These are phyloP conservation scores for Zygosaccharomyces bailii DNA, from an alignment of 805 yeast genomes.

Conservation along the genomic window DNA sequence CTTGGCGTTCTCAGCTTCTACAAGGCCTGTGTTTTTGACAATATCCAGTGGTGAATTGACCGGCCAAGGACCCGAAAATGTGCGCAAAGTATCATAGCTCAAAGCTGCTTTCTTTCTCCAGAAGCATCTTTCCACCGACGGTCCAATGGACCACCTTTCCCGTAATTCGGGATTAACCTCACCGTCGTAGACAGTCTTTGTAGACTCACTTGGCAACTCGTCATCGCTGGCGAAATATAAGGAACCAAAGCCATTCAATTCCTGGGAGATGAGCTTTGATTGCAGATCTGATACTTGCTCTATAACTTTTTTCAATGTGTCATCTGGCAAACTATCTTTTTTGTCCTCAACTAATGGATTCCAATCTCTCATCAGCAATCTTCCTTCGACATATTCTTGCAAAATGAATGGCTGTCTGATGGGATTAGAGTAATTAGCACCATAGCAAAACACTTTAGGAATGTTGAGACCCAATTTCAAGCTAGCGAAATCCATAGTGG, in stretches of 20 bases:
- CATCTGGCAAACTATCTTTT: conserved; percentile 45
- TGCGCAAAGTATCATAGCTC: conserved; percentile 46
- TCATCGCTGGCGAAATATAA: conserved; percentile 75
- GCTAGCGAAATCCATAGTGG: conserved; percentile 80
- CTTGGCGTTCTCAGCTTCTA: conserved; percentile 62
- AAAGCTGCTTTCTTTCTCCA: conserved; percentile 63
- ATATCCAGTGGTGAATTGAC: conserved; percentile 53
- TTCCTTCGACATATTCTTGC: conserved; percentile 77
- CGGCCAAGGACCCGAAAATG: conserved; percentile 76
- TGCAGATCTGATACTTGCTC: conserved; percentile 71
- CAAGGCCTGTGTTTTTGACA: conserved; percentile 57
- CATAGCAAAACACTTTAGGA: conserved; percentile 70
- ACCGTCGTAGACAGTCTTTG: conserved; percentile 50
- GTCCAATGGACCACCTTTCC: conserved; percentile 86
- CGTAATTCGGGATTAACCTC: conserved; percentile 50
- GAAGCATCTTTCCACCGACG: conserved; percentile 75
- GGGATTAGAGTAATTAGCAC: conserved; percentile 57
- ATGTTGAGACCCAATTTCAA: conserved; percentile 63
- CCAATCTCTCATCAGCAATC: conserved; percentile 85
- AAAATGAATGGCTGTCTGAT: conserved; percentile 72
- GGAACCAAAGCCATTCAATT: conserved; percentile 76
- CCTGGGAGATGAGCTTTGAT: conserved; percentile 48
- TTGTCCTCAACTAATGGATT: conserved; percentile 69
- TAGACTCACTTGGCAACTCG: conserved; percentile 28
- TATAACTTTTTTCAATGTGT: conserved; percentile 56